phyloP scores from a whole-genome alignment of 768 basidiomycete genomes.

The Leucosporidium creatinivorum region DNA sequence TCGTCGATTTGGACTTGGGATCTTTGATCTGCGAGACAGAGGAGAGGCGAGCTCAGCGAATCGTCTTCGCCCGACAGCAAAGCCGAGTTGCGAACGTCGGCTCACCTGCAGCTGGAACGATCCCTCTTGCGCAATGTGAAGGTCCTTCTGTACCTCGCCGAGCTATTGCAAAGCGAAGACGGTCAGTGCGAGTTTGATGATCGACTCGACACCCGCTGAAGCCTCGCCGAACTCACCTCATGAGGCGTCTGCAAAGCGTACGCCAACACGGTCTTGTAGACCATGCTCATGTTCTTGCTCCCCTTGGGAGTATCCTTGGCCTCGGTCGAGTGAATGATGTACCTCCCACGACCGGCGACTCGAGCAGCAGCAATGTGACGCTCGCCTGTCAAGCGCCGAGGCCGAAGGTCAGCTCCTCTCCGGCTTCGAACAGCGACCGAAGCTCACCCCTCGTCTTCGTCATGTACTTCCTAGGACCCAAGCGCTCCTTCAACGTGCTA shows the following conservation, averaged over 20 bases:
- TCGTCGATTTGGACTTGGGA: conserved; percentile 47
- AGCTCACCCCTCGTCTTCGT: conserved; percentile 56
- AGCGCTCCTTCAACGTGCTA: conserved; percentile 47
- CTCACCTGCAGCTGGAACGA: conserved; percentile 53
- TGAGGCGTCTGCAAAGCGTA: conserved; percentile 36
- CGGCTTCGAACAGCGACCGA: neutral
- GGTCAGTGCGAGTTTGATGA: neutral
- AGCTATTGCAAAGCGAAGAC: conserved; percentile 38
- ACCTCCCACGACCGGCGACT: conserved; percentile 54
- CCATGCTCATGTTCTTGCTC: conserved; percentile 18
- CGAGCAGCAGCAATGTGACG: conserved; percentile 53
- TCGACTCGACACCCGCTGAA: too few species aligned
- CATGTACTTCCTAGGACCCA: conserved; percentile 53
- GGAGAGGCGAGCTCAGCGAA: too few species aligned
- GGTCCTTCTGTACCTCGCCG: conserved; percentile 53
- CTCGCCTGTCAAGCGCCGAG: conserved; percentile 21
- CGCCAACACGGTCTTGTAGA: conserved; percentile 51
- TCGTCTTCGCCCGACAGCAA: too few species aligned
- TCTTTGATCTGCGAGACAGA: conserved; percentile 48
- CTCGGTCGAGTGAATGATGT: conserved; percentile 54
- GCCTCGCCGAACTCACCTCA: conserved; percentile 47
- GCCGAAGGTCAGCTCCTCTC: neutral
- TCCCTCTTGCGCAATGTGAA: conserved; percentile 52
- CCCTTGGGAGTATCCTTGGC: conserved; percentile 33
- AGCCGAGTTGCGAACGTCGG: too few species aligned